Conservation (phyloP, 495 filamentous ascomycete species). For the Penicillium dipodomyicola region DNA sequence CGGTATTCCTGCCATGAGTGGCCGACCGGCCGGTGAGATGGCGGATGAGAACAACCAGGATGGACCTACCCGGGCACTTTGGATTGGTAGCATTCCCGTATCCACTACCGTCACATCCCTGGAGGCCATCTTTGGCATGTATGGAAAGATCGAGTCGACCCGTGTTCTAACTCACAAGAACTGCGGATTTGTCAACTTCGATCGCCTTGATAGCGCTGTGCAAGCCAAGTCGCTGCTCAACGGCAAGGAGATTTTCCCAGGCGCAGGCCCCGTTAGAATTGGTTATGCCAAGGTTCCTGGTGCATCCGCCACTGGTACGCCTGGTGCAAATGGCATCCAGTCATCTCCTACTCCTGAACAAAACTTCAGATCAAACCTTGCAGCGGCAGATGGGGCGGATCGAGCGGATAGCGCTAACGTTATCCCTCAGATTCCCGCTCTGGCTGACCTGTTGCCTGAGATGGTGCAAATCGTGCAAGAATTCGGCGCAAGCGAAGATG, state of each 20-base stretch:
- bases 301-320: slow-evolving; percentile 70
- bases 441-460: slow-evolving; percentile 74
- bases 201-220: slow-evolving; percentile 83
- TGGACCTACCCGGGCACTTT: slow-evolving; percentile 86
- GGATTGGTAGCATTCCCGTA: slow-evolving; percentile 97
- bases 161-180: slow-evolving; percentile 98
- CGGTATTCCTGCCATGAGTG: slow-evolving; percentile 56
- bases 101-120: slow-evolving; percentile 93
- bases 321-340: slow-evolving; percentile 76
- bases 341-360: slow-evolving; percentile 96
- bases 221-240: slow-evolving; percentile 83
- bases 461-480: slow-evolving; percentile 84
- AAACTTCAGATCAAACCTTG: slow-evolving; percentile 35
- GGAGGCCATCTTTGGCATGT: slow-evolving; percentile 86
- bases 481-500: slow-evolving; percentile 84
- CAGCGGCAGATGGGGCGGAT: slow-evolving; percentile 33
- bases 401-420: slow-evolving; percentile 41
- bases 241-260: slow-evolving; percentile 97
- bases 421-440: slow-evolving; percentile 65
- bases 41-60: slow-evolving; percentile 76
- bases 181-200: slow-evolving; percentile 98
- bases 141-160: slow-evolving; percentile 87
- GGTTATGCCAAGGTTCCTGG: slow-evolving; percentile 97
- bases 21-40: slow-evolving; percentile 39
- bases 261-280: slow-evolving; percentile 89